Percentiles rank a stretch among this genome's conserved stretches.
Evolutionary conservation across 768 basidiomycete genomes (phyloP).

Genomic region (Serendipita sp.): DNA sequence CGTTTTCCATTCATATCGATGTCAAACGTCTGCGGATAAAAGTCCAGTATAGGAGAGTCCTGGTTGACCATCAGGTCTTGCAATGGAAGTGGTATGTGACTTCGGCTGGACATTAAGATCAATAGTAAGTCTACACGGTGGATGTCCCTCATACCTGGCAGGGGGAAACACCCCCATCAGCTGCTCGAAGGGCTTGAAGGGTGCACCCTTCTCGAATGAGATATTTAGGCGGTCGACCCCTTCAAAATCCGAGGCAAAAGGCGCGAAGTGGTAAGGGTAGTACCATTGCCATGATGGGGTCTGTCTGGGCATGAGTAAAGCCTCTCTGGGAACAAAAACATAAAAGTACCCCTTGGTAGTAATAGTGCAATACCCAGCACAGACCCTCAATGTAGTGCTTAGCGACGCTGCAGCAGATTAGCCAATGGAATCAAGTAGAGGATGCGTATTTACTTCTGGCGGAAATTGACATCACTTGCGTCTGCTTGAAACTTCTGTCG

Average conservation of each 20-base stretch:
- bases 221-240: slow-evolving; percentile 67
- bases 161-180: slow-evolving; percentile 97
- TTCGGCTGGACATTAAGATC: slow-evolving; percentile 37
- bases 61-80: slow-evolving; percentile 76
- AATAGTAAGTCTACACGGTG: neutral
- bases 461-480: slow-evolving; percentile 52
- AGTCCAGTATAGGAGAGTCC: slow-evolving; percentile 87
- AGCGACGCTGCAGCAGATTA: slow-evolving; percentile 41
- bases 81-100: slow-evolving; percentile 77
- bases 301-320: slow-evolving; percentile 24
- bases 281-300: slow-evolving; percentile 98
- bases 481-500: slow-evolving; percentile 78
- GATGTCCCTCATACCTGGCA: slow-evolving; percentile 41
- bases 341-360: slow-evolving; percentile 83
- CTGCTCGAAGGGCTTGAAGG: slow-evolving; percentile 96
- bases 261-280: slow-evolving; percentile 96
- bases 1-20: slow-evolving; percentile 99
- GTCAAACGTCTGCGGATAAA: slow-evolving; percentile 83
- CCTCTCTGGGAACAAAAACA: neutral
- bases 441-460: slow-evolving; percentile 40
- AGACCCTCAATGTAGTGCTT: slow-evolving; percentile 84
- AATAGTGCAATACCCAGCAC: slow-evolving; percentile 91
- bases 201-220: slow-evolving; percentile 60
- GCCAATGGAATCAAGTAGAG: neutral
- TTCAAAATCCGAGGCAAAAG: slow-evolving; percentile 89